Conservation (phyloP, 768 basidiomycete genomes). For the Mycena epipterygia region DNA sequence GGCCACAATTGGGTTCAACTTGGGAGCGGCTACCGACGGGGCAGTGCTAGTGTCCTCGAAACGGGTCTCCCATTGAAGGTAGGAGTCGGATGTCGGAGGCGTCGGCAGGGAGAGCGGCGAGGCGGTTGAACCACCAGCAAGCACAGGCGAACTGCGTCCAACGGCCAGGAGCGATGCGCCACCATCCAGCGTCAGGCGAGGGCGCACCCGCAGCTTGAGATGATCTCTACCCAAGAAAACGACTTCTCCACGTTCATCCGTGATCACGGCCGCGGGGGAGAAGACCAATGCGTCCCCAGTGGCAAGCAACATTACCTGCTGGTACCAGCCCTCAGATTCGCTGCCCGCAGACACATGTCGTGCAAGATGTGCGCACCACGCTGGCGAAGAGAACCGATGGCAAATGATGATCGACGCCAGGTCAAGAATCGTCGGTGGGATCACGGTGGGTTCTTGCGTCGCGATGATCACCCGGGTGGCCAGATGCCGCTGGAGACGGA, state of each 20-base stretch:
- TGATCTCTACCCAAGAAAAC: neutral
- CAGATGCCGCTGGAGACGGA: conserved; percentile 67
- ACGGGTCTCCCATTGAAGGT: neutral
- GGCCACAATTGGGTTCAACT: neutral
- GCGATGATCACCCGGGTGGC: conserved; percentile 66
- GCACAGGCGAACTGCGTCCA: neutral
- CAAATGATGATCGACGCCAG: conserved; percentile 55
- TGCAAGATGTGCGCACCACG: conserved; percentile 66
- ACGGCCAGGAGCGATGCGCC: conserved; percentile 13
- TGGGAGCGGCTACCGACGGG: neutral
- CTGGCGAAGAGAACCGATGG: conserved; percentile 68
- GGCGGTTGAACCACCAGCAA: too few species aligned
- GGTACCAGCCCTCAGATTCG: conserved; percentile 38
- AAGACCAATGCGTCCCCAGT: conserved; percentile 34
- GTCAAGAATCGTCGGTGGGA: conserved; percentile 65
- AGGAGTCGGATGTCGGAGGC: neutral
- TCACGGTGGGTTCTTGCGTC: conserved; percentile 71
- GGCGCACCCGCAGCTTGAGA: conserved; percentile 11
- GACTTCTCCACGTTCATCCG: conserved; percentile 3
- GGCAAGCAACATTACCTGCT: conserved; percentile 33
- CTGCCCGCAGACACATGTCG: conserved; percentile 59
- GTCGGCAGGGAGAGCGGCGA: conserved; percentile 1
- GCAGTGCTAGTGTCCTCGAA: too few species aligned
- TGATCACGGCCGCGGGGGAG: conserved; percentile 25
- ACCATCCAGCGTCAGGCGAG: conserved; percentile 7